Percentiles rank a stretch among this genome's conserved stretches.
Evolutionary conservation across 164 flowering plant genomes (phyloP).

Genomic region (Vitis cinerea): DNA sequence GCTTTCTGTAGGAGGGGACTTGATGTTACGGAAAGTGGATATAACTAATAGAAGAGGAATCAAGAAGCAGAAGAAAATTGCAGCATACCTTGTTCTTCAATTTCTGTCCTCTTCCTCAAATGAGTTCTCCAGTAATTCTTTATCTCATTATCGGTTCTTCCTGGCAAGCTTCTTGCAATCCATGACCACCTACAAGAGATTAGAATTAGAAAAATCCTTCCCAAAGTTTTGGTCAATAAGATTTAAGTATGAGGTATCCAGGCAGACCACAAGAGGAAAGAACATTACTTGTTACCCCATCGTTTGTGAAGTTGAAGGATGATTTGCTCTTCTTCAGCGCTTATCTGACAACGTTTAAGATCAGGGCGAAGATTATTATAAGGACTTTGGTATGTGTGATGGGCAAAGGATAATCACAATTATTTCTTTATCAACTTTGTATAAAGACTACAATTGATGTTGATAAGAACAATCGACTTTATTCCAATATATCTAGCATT

Average conservation of each 20-base stretch:
- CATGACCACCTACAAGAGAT: constrained; percentile 60
- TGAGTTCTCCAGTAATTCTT: constrained; percentile 82
- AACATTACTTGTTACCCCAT: constrained; percentile 77
- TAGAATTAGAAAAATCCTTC: background rate
- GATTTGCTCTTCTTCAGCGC: constrained; percentile 45
- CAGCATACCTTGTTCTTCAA: constrained; percentile 34
- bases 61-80: constrained; percentile 1
- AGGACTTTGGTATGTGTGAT: too few species aligned
- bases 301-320: constrained; percentile 57
- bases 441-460: too few species aligned
- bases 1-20: constrained; percentile 13
- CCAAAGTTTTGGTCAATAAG: too few species aligned
- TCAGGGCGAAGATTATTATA: constrained; percentile 67
- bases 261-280: background rate
- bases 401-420: too few species aligned
- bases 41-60: background rate
- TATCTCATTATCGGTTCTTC: constrained; percentile 84
- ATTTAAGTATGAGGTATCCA: too few species aligned
- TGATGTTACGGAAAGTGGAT: background rate
- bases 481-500: too few species aligned
- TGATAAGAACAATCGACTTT: too few species aligned
- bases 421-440: too few species aligned
- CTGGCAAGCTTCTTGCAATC: constrained; percentile 66
- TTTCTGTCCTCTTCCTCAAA: constrained; percentile 43
- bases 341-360: constrained; percentile 58